A percentile compares a stretch with the other conserved stretches of the same genome.
Evolutionary conservation across 179 eudicot species (phyloP).

Genomic region (Kewa caespitosa): DNA sequence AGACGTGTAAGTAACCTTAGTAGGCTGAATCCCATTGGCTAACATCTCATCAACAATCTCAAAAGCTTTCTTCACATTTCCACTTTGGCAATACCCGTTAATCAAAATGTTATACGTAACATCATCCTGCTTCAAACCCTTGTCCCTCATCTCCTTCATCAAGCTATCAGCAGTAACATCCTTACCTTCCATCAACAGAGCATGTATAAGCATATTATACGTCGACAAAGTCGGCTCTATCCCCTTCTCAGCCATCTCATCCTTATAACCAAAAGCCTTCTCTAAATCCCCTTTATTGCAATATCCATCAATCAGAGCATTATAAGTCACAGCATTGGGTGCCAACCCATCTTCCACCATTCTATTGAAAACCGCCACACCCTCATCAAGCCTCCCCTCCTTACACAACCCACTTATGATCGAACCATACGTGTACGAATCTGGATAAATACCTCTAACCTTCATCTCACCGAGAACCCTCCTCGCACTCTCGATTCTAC

Average conservation of each 20-base stretch:
- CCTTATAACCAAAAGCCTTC: constrained; percentile 49
- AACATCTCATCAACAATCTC: constrained; percentile 61
- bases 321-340: constrained; percentile 56
- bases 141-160: constrained; percentile 62
- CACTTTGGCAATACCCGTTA: constrained; percentile 60
- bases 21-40: constrained; percentile 54
- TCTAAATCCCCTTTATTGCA: constrained; percentile 63
- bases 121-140: constrained; percentile 46
- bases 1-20: constrained; percentile 67
- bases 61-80: constrained; percentile 57
- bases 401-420: constrained; percentile 56
- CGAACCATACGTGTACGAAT: constrained; percentile 55
- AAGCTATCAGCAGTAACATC: constrained; percentile 45
- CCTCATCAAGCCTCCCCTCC: constrained; percentile 54
- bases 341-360: constrained; percentile 47
- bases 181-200: constrained; percentile 58
- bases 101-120: constrained; percentile 72
- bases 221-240: constrained; percentile 60
- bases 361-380: constrained; percentile 34
- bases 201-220: constrained; percentile 62
- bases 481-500: constrained; percentile 51
- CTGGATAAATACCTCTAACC: constrained; percentile 56
- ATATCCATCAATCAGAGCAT: constrained; percentile 59
- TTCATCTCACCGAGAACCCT: constrained; percentile 52
- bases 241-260: constrained; percentile 61